A percentile compares a stretch with the other conserved stretches of the same genome.
Evolutionary conservation across 2,329 filamentous ascomycete genomes (phyloP).

Genomic region (Apiospora marii): DNA sequence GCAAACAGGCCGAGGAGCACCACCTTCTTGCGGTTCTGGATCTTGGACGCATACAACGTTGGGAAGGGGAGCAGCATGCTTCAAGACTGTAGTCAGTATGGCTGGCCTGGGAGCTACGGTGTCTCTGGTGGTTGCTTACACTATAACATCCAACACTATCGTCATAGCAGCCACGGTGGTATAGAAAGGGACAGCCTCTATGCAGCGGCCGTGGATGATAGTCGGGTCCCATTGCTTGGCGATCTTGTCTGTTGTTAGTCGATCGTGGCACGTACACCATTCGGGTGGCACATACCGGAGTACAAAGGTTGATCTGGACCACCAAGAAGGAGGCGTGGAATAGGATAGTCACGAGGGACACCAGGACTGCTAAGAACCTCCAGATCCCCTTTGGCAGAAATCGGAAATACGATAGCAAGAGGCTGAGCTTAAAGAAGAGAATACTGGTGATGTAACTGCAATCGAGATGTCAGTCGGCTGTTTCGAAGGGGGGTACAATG

Average conservation of each 20-base stretch:
- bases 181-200: slow-evolving; percentile 52
- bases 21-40: slow-evolving; percentile 50
- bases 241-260: slow-evolving; percentile 33
- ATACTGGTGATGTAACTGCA: slow-evolving; percentile 51
- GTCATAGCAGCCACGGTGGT: slow-evolving; percentile 50
- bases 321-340: slow-evolving; percentile 50
- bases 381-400: slow-evolving; percentile 50
- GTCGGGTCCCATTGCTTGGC: slow-evolving; percentile 52
- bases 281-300: slow-evolving; percentile 37
- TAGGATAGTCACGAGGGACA: slow-evolving; percentile 45
- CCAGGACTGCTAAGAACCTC: slow-evolving; percentile 42
- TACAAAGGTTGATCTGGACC: slow-evolving; percentile 47
- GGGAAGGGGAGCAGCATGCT: slow-evolving; percentile 53
- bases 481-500: neutral
- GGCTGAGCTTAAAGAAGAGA: slow-evolving; percentile 55
- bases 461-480: neutral
- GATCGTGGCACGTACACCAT: neutral
- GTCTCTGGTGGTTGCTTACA: slow-evolving; percentile 41
- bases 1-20: slow-evolving; percentile 43
- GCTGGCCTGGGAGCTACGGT: neutral
- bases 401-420: slow-evolving; percentile 54
- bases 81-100: neutral
- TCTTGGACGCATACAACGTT: slow-evolving; percentile 46
- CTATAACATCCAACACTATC: slow-evolving; percentile 50
- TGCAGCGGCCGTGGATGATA: slow-evolving; percentile 47